phyloP scores from a whole-genome alignment of 2,329 filamentous ascomycete genomes.

The Scortechinia acanthostroma region DNA sequence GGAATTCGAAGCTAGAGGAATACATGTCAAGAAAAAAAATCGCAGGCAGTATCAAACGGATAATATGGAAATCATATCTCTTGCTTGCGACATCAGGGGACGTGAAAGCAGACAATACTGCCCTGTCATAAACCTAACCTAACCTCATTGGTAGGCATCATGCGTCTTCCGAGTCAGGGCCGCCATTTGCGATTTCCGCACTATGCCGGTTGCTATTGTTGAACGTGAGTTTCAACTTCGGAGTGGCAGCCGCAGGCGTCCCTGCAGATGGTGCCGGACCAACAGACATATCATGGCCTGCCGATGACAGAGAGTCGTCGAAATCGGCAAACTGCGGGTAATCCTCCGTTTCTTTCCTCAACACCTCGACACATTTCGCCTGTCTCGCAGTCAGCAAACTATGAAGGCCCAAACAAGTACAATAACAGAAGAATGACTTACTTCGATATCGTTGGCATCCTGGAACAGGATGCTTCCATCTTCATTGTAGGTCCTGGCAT shows the following conservation, averaged over 20 bases:
- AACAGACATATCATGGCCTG: not conserved
- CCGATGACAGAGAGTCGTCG: not conserved
- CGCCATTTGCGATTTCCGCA: no score
- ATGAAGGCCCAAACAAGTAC: not conserved
- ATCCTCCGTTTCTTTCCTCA: not conserved
- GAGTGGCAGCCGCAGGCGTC: not conserved
- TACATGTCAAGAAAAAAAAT: not conserved
- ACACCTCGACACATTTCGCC: not conserved
- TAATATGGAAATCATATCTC: no score
- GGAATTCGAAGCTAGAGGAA: not conserved
- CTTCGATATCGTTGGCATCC: constrained; percentile 89
- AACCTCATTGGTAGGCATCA: constrained; percentile 1
- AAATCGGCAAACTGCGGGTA: not conserved
- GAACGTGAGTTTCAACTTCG: constrained; percentile 2
- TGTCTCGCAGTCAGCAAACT: not conserved
- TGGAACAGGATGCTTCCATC: constrained; percentile 85
- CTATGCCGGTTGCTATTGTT: no score
- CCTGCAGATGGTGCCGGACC: not conserved
- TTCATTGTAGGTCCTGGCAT: constrained; percentile 94
- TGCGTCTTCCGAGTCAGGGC: no score
- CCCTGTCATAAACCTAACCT: not conserved
- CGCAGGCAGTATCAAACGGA: no score
- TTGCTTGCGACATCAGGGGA: no score
- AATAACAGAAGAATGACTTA: constrained; percentile 32
- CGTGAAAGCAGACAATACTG: not conserved